These are phyloP conservation scores for Cutaneotrichosporon sp. DNA, from an alignment of 1,284 basidiomycete species.

Conservation along the genomic window DNA sequence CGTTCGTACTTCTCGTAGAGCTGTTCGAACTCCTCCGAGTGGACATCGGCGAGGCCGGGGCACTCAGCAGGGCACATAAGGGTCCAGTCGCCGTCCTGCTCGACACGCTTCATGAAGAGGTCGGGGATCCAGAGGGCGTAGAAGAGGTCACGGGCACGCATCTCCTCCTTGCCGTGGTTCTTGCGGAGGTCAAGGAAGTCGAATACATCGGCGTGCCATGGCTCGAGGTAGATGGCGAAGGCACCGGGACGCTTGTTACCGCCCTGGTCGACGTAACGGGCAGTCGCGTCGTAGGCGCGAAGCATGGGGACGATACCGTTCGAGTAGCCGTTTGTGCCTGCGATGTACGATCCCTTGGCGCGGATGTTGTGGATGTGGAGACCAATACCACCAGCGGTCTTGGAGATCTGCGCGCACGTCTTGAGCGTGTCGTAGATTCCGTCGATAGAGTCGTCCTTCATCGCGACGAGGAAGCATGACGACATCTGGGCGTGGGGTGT, in stretches of 20 bases:
- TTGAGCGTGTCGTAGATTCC: constrained; percentile 99
- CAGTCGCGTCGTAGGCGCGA: constrained; percentile 95
- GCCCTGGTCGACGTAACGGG: constrained; percentile 98
- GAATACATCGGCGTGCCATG: constrained; percentile 96
- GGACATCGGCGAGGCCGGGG: constrained; percentile 81
- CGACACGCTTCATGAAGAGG: constrained; percentile 96
- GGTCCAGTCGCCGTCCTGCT: constrained; percentile 83
- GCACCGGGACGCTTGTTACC: constrained; percentile 99
- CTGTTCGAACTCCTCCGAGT: constrained; percentile 85
- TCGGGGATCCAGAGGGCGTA: constrained; percentile 98
- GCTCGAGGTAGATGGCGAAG: constrained; percentile 95
- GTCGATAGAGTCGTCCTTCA: constrained; percentile 99
- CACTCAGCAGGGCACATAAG: constrained; percentile 98
- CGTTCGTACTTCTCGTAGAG: constrained; percentile 87
- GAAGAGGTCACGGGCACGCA: constrained; percentile 94
- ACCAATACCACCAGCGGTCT: constrained; percentile 97
- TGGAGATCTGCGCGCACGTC: constrained; percentile 98
- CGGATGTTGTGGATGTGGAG: constrained; percentile 95
- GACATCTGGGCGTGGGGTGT: constrained; percentile 92
- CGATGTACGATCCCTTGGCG: constrained; percentile 71
- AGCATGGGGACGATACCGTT: constrained; percentile 99
- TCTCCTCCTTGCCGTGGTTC: constrained; percentile 99
- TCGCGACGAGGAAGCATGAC: constrained; percentile 95
- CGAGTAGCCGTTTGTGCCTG: constrained; percentile 88
- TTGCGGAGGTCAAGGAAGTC: constrained; percentile 97